Percentiles rank a stretch among this genome's conserved stretches.
Evolutionary conservation across 441 rosid species (phyloP).

Genomic region (Gossypium schwendimanii): DNA sequence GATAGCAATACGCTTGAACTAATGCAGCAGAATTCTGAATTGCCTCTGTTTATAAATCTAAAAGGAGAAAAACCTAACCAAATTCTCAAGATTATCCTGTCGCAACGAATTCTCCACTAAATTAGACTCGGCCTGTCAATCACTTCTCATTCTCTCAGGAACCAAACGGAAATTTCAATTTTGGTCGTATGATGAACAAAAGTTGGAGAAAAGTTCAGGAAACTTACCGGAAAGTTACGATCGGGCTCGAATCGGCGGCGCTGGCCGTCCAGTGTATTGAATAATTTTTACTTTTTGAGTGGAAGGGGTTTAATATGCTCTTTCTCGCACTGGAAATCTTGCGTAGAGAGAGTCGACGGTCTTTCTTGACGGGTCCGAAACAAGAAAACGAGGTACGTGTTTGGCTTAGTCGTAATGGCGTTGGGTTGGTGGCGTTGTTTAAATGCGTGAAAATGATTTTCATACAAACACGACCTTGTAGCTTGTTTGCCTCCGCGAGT

Average conservation of each 20-base stretch:
- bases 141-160: not conserved
- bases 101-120: not conserved
- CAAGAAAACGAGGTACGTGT: slow-evolving; percentile 2
- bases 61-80: not conserved
- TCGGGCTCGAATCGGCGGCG: slow-evolving; percentile 1
- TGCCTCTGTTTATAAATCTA: not conserved
- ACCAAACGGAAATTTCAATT: not conserved
- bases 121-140: not conserved
- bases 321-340: not conserved
- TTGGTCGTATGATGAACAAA: not conserved
- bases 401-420: not conserved
- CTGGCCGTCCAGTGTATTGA: not conserved
- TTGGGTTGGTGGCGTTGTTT: not conserved
- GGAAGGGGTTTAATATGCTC: not conserved
- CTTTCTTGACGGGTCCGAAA: not conserved
- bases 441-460: not conserved
- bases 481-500: not conserved
- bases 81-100: not conserved
- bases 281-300: not conserved
- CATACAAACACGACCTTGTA: slow-evolving; percentile 1
- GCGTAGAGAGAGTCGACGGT: not conserved
- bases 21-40: not conserved
- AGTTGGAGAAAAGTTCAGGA: not conserved
- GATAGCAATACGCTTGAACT: not conserved
- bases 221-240: slow-evolving; percentile 11